A percentile compares a stretch with the other conserved stretches of the same genome.
Evolutionary conservation across 768 basidiomycete genomes (phyloP).

Genomic region (Tulasnella sp.): DNA sequence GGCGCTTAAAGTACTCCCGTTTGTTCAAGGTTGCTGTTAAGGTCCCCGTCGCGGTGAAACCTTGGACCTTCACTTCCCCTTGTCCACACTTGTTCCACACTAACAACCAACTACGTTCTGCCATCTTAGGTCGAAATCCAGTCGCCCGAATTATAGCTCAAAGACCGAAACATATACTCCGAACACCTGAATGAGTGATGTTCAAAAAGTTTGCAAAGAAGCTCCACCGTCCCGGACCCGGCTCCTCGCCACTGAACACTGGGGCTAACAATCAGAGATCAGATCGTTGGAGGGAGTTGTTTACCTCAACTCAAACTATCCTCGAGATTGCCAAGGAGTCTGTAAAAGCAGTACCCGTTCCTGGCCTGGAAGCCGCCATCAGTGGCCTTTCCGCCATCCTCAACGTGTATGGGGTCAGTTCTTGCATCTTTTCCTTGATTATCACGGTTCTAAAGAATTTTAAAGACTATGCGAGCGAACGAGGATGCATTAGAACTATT

Average conservation of each 20-base stretch:
- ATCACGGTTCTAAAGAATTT: not conserved
- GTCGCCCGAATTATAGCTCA: not conserved
- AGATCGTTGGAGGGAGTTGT: not conserved
- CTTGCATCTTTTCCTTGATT: not conserved
- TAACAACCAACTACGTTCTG: not conserved
- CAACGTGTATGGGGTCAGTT: not conserved
- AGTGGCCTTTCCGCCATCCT: not conserved
- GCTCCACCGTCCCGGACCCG: not conserved
- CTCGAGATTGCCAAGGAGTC: not conserved
- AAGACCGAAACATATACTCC: not conserved
- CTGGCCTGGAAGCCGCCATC: constrained; percentile 6
- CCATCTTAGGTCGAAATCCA: not conserved
- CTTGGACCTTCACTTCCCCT: not conserved
- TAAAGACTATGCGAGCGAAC: not conserved
- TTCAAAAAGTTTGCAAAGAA: not conserved
- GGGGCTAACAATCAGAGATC: not conserved
- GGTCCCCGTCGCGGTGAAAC: not conserved
- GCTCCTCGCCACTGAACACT: not conserved
- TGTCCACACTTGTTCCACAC: not conserved
- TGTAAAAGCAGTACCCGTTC: not conserved
- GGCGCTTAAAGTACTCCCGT: no score
- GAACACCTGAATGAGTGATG: not conserved
- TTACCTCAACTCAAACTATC: not conserved
- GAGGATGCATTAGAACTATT: not conserved
- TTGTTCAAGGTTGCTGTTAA: not conserved